Evolutionary conservation across 2,329 filamentous ascomycete genomes (phyloP), one percentile per base, ranked within the genome.

Genomic region (Epichloe glyceriae): DNA sequence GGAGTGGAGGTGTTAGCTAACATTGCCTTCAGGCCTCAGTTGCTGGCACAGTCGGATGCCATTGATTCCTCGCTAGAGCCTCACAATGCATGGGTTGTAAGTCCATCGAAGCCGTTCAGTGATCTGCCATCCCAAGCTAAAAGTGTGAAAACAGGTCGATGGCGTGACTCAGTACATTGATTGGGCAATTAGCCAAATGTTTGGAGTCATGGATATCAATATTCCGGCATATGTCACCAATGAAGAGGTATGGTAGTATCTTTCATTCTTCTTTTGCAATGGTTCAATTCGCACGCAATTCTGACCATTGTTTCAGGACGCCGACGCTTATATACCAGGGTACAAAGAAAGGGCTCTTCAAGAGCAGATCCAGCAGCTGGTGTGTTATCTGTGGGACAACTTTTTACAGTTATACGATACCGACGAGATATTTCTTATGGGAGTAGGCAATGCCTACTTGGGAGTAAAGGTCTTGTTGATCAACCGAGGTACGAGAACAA

Each of bases 311-410:
- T 41, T 20, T 10, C 46, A 74, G 67, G 75, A 79, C 53, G 66
- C 66, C 12, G 74, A 79, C 37, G 61, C 73, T 1, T 74, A 68
- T 53, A 73, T 68, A 2, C 69, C 73, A 0, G 61, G 65, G 2
- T 64, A 69, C 30, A 67, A 68, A 33, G 77, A 77, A 56, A 68
- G 65, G 48, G 67, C 66, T 1, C 62, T 80, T 7, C 75, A 84
- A 54, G 71, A 73, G 50, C 78, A 79, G 64, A 82, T 79, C 0
- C 81, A 85, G 54, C 83, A 91, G 54, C 71, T 96, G 11, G 80
- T 91, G 4, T 82, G 78, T 53, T 97, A 95, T 61, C 72, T 98
- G 14, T 98, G 93, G 93, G 90, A 96, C 59, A 98, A 98, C 62
- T 96, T 96, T 62, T 81, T 98, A 19, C 87, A 95, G 72, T 74